phyloP scores from a whole-genome alignment of 2,329 filamentous ascomycete genomes.

The Colletotrichum sp. region DNA sequence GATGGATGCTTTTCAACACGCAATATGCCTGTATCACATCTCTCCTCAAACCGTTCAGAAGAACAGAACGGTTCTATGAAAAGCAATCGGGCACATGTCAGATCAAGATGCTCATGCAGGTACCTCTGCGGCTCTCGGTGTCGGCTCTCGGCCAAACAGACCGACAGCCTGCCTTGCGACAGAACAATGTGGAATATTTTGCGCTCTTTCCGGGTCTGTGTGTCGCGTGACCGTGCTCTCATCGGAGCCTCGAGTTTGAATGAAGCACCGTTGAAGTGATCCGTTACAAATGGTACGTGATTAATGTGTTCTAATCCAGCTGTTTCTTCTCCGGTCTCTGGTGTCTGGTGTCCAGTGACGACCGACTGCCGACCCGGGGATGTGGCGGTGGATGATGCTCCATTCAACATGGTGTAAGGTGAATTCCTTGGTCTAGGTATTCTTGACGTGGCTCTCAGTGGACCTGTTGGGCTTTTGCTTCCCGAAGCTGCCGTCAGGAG shows the following conservation, averaged over 20 bases:
- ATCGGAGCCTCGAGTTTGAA: background rate
- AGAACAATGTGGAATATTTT: background rate
- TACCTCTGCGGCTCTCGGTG: background rate
- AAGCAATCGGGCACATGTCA: background rate
- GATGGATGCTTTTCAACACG: background rate
- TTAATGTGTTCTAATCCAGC: background rate
- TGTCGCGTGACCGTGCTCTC: background rate
- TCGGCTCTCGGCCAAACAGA: background rate
- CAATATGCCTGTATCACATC: background rate
- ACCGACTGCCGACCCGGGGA: background rate
- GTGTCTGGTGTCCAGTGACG: background rate
- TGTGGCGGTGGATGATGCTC: background rate
- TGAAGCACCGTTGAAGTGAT: background rate
- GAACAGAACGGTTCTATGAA: background rate
- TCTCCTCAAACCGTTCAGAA: background rate
- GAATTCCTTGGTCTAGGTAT: background rate
- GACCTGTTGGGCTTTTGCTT: background rate
- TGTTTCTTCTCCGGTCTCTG: background rate
- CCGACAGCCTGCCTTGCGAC: background rate
- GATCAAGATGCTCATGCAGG: background rate
- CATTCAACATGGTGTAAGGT: background rate
- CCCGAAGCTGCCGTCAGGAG: background rate
- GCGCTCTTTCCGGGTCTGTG: background rate
- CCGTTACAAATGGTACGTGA: background rate
- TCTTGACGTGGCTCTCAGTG: background rate